Base-by-base conservation (phyloP, 2,329 filamentous ascomycete genomes). In the Trichoderma polysporum region DNA sequence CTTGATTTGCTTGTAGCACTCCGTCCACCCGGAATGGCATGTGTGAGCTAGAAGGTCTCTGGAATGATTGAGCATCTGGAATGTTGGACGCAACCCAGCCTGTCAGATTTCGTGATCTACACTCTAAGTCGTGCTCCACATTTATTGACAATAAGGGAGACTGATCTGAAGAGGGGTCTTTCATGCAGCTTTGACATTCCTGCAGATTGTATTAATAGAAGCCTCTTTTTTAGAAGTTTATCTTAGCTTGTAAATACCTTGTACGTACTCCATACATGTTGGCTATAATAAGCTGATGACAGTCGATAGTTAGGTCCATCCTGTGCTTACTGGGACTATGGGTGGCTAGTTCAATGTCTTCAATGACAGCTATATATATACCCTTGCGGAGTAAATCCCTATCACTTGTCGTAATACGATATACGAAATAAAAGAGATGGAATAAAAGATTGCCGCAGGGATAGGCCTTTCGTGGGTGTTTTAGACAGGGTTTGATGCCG, bases 51-150 rank as follows among this genome's bases (percentile, higher is more conserved):
- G 58, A 61, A 61, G 45, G 9, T 9, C 45, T 52, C 33, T 52
- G 58, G 45, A 61, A 61, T 61, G 58, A n/a, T 29, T 29, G 54
- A 41, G 13, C 10, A 10, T 29, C 45, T 61, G 58, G 45, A 53
- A 50, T 29, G 41, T 49, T 47, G 39, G 37, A 31, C 31, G 57
- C 57, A 49, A 49, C 37, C 29, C 49, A 31, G 50, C 47, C 47
- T 8, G 47, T 27, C 45, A 50, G 25, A 50, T 7, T 50, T 12
- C 27, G 25, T 53, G 31, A 60, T 60, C 41, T 60, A 25, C 39
- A 5, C 29, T 25, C 31, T 29, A 50, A n/a, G 25, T 33, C 25
- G 41, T 37, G 45, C 57, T 47, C 57, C 57, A 50, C 39, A 35
- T 27, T 33, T 50, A 31, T 45, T 9, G 19, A 50, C 29, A 50